phyloP scores from a whole-genome alignment of 2,329 filamentous ascomycete species.

The Colletotrichum theobromicola region DNA sequence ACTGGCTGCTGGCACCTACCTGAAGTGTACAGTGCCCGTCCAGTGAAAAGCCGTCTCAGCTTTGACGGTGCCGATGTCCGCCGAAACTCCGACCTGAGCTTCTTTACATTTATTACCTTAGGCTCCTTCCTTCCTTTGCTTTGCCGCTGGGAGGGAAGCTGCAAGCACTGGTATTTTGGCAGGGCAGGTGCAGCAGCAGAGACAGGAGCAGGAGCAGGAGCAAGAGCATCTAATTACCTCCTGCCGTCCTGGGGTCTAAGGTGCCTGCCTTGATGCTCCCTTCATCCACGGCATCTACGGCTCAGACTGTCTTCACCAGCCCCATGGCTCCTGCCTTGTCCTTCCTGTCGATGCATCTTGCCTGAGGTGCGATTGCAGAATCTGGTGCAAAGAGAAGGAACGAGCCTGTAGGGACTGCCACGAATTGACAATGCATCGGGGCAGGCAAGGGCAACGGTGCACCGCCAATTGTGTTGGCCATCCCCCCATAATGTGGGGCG shows the following conservation, averaged over 20 bases:
- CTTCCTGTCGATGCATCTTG: background rate
- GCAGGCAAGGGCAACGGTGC: background rate
- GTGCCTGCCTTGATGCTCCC: background rate
- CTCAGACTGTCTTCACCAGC: background rate
- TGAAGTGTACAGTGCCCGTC: background rate
- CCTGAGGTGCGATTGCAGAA: background rate
- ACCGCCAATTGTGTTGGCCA: background rate
- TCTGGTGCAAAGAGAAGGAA: background rate
- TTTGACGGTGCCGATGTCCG: slow-evolving; percentile 14
- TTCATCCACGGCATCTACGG: background rate
- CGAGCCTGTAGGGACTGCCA: background rate
- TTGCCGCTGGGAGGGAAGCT: background rate
- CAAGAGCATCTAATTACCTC: background rate
- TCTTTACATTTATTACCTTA: background rate
- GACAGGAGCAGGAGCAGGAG: background rate
- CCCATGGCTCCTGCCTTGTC: background rate
- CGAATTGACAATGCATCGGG: background rate
- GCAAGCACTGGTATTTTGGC: background rate
- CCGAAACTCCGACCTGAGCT: slow-evolving; percentile 8
- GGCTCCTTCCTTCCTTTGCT: background rate
- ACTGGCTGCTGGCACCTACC: background rate
- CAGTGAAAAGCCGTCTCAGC: slow-evolving; percentile 13
- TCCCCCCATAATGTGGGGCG: background rate
- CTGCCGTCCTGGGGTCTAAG: too few relatives aligned
- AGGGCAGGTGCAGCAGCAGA: background rate